These are phyloP conservation scores for Poterioochromonas sp. DNA, from an alignment of 352 stramenopile genomes.

Conservation along the genomic window DNA sequence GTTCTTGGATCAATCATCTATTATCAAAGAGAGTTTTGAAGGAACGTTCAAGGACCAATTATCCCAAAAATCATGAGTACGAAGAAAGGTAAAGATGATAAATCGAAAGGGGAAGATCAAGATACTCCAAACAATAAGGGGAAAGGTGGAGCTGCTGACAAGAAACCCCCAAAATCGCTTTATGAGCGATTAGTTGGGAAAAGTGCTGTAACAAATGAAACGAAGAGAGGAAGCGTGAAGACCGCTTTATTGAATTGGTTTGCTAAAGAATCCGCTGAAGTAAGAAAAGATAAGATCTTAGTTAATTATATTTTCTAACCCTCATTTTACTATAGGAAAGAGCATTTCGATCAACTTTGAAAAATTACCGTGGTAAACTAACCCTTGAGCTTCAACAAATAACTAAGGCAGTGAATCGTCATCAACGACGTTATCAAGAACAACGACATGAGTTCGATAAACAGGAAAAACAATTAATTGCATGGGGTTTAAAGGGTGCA, in stretches of 20 bases:
- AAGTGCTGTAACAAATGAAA: neutral
- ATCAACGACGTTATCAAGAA: neutral
- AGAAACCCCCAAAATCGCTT: neutral
- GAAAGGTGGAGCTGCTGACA: no score
- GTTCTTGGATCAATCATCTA: no score
- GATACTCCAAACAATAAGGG: no score
- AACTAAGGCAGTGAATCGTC: neutral
- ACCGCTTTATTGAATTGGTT: neutral
- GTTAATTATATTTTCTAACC: neutral
- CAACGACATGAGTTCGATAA: neutral
- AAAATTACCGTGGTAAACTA: neutral
- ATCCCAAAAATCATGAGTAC: no score
- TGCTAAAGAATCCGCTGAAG: neutral
- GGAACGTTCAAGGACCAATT: no score
- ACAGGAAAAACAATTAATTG: conserved; percentile 20
- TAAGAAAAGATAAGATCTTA: neutral
- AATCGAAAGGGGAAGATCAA: no score
- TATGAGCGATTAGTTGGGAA: conserved; percentile 19
- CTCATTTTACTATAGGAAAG: neutral
- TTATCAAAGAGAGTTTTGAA: no score
- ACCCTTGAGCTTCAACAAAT: neutral
- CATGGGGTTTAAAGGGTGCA: conserved; percentile 14
- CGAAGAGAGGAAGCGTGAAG: neutral
- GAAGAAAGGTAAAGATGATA: no score
- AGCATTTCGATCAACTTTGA: neutral